A percentile compares a stretch with the other conserved stretches of the same genome.
phyloP scores from a whole-genome alignment of 176 grass and related monocot species.

The Ensete ventricosum region DNA sequence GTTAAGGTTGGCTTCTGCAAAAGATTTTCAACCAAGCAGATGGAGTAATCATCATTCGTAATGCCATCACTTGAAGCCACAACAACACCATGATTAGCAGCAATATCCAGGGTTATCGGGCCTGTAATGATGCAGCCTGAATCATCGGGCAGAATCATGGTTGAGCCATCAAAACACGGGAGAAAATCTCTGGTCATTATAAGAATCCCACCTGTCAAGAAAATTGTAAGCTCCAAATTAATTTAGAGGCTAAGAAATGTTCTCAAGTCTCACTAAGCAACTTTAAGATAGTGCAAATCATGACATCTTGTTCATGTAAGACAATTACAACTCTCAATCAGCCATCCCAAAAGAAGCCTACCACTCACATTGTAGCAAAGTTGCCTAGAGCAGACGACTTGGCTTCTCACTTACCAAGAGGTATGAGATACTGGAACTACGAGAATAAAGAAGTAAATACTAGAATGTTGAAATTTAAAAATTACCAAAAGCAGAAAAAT shows the following conservation, averaged over 20 bases:
- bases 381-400: not conserved
- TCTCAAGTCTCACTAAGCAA: not conserved
- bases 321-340: no score
- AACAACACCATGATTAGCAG: slow-evolving; percentile 82
- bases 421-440: not conserved
- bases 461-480: not conserved
- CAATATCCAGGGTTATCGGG: slow-evolving; percentile 69
- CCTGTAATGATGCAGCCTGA: slow-evolving; percentile 66
- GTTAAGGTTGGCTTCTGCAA: slow-evolving; percentile 71
- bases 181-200: slow-evolving; percentile 98
- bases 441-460: not conserved
- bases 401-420: not conserved
- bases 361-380: not conserved
- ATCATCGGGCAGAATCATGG: slow-evolving; percentile 59
- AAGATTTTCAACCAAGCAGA: slow-evolving; percentile 62
- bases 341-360: not conserved
- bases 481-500: slow-evolving; percentile 7
- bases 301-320: not conserved
- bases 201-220: slow-evolving; percentile 66
- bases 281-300: not conserved
- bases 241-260: slow-evolving; percentile 11
- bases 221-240: slow-evolving; percentile 8
- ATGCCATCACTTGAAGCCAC: slow-evolving; percentile 46
- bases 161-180: slow-evolving; percentile 74
- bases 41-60: slow-evolving; percentile 31